These are phyloP conservation scores for Solanum chiquidenum DNA, from an alignment of 257 asterid species.

Conservation along the genomic window DNA sequence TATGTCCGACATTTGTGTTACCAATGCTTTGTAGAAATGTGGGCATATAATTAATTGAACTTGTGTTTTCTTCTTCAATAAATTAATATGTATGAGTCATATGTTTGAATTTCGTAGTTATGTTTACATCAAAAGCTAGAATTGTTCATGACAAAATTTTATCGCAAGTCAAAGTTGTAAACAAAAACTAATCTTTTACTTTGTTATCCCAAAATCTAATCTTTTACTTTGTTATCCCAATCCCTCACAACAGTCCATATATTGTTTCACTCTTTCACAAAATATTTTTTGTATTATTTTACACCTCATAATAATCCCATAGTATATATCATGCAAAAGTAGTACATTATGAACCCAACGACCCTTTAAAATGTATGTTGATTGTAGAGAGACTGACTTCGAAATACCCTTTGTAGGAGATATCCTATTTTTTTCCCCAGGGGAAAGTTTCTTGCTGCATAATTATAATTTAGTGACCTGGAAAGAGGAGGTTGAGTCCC, in stretches of 20 bases:
- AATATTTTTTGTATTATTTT: background rate
- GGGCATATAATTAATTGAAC: background rate
- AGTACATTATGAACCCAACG: background rate
- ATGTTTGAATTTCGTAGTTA: background rate
- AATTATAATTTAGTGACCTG: background rate
- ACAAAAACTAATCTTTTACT: background rate
- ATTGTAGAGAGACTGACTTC: background rate
- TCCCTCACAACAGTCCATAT: background rate
- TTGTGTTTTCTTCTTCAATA: background rate
- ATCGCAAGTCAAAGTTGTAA: background rate
- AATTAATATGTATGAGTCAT: background rate
- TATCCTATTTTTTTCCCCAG: background rate
- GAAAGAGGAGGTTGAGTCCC: background rate
- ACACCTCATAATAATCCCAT: background rate
- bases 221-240: background rate
- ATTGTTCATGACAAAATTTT: background rate
- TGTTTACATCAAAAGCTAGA: background rate
- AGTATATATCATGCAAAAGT: background rate
- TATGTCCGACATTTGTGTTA: background rate
- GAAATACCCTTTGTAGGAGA: background rate
- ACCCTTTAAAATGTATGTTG: background rate
- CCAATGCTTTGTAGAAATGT: background rate
- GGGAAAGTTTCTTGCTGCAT: background rate
- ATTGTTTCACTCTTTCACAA: background rate
- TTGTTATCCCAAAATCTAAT: background rate